A percentile compares a stretch with the other conserved stretches of the same genome.
phyloP scores from a whole-genome alignment of 345 rosid species.

The Citrus sinensis region DVS_A1.0 CM039165.1:31299001-31299500 shows the following conservation, averaged over 20 bases:
- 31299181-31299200: neutral
- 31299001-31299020: neutral
- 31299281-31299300: neutral
- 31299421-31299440: conserved; percentile 21
- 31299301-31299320: neutral
- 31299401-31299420: neutral
- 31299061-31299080: neutral
- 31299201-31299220: neutral
- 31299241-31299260: neutral
- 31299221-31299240: neutral
- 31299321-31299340: neutral
- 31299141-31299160: neutral
- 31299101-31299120: neutral
- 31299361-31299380: neutral
- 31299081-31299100: neutral
- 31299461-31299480: conserved; percentile 81
- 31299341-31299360: neutral
- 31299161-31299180: neutral
- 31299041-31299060: neutral
- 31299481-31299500: conserved; percentile 88
- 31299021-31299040: neutral
- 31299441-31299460: conserved; percentile 88
- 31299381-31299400: neutral
- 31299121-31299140: neutral
- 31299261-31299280: neutral